Evolutionary conservation across 768 basidiomycete genomes (phyloP).

Genomic region (Candolleomyces efflorescens): DNA sequence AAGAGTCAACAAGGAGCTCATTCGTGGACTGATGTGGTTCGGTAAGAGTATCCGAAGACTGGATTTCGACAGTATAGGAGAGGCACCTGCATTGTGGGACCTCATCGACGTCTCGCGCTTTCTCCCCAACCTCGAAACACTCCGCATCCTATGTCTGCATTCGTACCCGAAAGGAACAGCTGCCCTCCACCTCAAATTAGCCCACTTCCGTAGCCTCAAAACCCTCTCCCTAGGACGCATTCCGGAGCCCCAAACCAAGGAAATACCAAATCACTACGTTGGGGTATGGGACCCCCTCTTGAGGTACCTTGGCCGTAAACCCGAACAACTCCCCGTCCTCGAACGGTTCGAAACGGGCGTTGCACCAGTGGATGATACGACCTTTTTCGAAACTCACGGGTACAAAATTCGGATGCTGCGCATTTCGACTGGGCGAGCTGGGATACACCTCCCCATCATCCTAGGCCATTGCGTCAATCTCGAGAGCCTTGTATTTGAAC

Average conservation of each 20-base stretch:
- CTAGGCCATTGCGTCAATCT: constrained; percentile 38
- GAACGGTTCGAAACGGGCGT: constrained; percentile 41
- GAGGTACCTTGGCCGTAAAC: constrained; percentile 25
- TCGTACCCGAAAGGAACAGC: constrained; percentile 24
- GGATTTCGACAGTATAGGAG: constrained; percentile 41
- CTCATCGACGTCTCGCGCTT: constrained; percentile 30
- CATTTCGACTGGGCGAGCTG: constrained; percentile 26
- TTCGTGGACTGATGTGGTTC: constrained; percentile 31
- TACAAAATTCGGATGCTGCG: constrained; percentile 37
- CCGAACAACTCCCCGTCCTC: constrained; percentile 33
- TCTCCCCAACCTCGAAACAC: constrained; percentile 31
- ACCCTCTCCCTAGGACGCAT: constrained; percentile 39
- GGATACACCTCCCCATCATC: constrained; percentile 27
- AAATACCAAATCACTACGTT: constrained; percentile 9
- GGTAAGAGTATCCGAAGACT: constrained; percentile 33
- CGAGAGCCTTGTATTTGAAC: constrained; percentile 33
- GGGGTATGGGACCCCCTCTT: constrained; percentile 37
- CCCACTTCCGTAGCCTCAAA: constrained; percentile 32
- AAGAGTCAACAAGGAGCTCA: constrained; percentile 12
- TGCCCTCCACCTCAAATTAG: constrained; percentile 15
- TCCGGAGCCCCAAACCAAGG: constrained; percentile 19
- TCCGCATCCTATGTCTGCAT: constrained; percentile 37
- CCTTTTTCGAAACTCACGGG: constrained; percentile 38
- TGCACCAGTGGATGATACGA: constrained; percentile 26
- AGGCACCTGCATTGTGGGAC: constrained; percentile 37